Evolutionary conservation across 2,329 filamentous ascomycete genomes (phyloP).

Genomic region (Talaromyces piceae): DNA sequence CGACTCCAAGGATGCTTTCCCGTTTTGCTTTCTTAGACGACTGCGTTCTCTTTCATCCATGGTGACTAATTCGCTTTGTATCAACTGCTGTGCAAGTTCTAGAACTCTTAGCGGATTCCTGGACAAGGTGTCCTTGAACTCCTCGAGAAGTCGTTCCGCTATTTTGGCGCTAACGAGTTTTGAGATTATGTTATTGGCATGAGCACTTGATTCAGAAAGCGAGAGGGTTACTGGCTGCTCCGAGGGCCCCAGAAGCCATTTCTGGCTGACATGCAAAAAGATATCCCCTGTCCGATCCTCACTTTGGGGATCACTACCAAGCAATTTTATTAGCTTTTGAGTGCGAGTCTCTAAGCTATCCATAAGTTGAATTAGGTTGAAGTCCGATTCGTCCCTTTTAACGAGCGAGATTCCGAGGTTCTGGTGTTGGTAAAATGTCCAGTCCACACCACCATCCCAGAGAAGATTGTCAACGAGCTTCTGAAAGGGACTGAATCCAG

Average conservation of each 20-base stretch:
- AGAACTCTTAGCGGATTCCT: conserved; percentile 33
- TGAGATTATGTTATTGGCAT: conserved; percentile 23
- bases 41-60: conserved; percentile 7
- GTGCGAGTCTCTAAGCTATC: conserved; percentile 30
- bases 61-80: conserved; percentile 29
- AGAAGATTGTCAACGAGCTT: conserved; percentile 35
- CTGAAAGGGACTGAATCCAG: conserved; percentile 26
- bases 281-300: conserved; percentile 35
- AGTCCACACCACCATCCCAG: conserved; percentile 32
- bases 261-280: conserved; percentile 36
- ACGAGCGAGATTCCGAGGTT: conserved; percentile 20
- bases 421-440: conserved; percentile 25
- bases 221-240: conserved; percentile 8
- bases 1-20: conserved; percentile 27
- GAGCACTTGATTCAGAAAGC: conserved; percentile 14
- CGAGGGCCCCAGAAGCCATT: conserved; percentile 31
- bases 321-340: conserved; percentile 29
- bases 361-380: conserved; percentile 27
- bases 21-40: conserved; percentile 6
- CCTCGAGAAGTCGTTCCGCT: conserved; percentile 33
- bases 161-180: conserved; percentile 35
- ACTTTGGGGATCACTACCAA: conserved; percentile 32
- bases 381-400: conserved; percentile 16
- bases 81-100: conserved; percentile 35
- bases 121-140: conserved; percentile 37